These are phyloP conservation scores for Euphorbia lathyris DNA, from an alignment of 345 rosid genomes.

Conservation along the genomic window DNA sequence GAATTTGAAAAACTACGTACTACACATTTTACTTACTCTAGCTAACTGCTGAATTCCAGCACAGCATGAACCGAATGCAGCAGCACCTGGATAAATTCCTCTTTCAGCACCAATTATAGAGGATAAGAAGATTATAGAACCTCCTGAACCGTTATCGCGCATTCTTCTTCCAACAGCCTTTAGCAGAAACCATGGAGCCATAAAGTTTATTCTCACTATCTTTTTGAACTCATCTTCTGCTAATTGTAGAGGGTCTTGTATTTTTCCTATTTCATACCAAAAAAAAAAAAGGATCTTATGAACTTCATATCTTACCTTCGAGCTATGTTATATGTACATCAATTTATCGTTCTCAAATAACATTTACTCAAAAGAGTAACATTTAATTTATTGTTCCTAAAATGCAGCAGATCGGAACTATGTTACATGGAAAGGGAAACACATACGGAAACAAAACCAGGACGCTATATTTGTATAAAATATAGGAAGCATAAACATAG, in stretches of 20 bases:
- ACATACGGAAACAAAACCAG: no score
- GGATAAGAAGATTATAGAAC: constrained; percentile 65
- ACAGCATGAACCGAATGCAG: constrained; percentile 66
- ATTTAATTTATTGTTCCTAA: background rate
- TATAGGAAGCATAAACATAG: no score
- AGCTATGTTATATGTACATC: background rate
- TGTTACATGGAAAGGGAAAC: no score
- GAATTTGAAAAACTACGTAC: no score
- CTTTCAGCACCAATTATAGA: constrained; percentile 67
- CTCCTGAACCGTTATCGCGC: constrained; percentile 58
- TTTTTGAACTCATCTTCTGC: constrained; percentile 59
- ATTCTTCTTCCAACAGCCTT: constrained; percentile 70
- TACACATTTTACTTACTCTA: constrained; percentile 43
- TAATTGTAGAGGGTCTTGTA: constrained; percentile 59
- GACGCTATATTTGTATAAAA: no score
- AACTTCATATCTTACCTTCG: constrained; percentile 7
- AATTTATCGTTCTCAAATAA: background rate
- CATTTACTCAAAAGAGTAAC: background rate
- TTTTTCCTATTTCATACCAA: constrained; percentile 54
- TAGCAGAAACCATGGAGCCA: constrained; percentile 76
- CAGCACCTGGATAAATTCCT: constrained; percentile 87
- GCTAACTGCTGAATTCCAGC: constrained; percentile 79
- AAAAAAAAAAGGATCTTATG: constrained; percentile 7
- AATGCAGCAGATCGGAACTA: background rate
- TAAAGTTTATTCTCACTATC: constrained; percentile 52